Conservation (phyloP, 1,284 basidiomycete species). For the Sanghuangporus baumii region DNA sequence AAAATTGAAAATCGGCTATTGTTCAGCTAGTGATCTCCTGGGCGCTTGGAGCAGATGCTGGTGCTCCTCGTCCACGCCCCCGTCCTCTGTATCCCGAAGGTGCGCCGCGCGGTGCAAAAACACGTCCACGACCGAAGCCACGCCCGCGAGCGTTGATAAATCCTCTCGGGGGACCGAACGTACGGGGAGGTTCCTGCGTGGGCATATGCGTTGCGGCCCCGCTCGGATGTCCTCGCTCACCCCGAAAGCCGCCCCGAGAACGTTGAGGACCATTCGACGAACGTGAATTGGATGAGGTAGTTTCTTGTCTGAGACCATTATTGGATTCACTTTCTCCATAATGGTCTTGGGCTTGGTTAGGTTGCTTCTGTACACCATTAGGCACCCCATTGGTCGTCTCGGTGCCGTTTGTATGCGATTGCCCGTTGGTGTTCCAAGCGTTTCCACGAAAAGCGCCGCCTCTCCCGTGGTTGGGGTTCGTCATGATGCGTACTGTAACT, state of each 20-base stretch:
- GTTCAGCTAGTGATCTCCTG: slow-evolving; percentile 1
- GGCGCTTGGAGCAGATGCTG: background rate
- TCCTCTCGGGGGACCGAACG: slow-evolving; percentile 17
- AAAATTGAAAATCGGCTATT: too few relatives aligned
- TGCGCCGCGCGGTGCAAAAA: slow-evolving; percentile 21
- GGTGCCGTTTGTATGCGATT: slow-evolving; percentile 5
- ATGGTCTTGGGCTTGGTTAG: background rate
- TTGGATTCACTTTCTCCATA: background rate
- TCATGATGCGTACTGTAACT: slow-evolving; percentile 39
- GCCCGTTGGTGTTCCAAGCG: slow-evolving; percentile 16
- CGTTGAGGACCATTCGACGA: background rate
- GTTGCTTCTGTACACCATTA: background rate
- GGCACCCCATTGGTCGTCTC: background rate
- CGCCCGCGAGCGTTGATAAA: slow-evolving; percentile 28
- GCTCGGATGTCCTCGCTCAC: slow-evolving; percentile 17
- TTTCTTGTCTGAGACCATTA: slow-evolving; percentile 1
- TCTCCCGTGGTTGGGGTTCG: slow-evolving; percentile 66
- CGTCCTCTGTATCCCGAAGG: slow-evolving; percentile 36
- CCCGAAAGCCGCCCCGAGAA: slow-evolving; percentile 6
- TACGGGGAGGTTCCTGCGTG: slow-evolving; percentile 8
- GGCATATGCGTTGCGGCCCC: slow-evolving; percentile 8
- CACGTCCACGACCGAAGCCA: slow-evolving; percentile 37
- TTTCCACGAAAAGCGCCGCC: slow-evolving; percentile 26
- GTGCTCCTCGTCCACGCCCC: slow-evolving; percentile 30
- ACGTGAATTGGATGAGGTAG: background rate